Evolutionary conservation across 768 basidiomycete genomes (phyloP), one percentile per base, ranked within the genome.

Genomic region (Mrakia blollopis): DNA sequence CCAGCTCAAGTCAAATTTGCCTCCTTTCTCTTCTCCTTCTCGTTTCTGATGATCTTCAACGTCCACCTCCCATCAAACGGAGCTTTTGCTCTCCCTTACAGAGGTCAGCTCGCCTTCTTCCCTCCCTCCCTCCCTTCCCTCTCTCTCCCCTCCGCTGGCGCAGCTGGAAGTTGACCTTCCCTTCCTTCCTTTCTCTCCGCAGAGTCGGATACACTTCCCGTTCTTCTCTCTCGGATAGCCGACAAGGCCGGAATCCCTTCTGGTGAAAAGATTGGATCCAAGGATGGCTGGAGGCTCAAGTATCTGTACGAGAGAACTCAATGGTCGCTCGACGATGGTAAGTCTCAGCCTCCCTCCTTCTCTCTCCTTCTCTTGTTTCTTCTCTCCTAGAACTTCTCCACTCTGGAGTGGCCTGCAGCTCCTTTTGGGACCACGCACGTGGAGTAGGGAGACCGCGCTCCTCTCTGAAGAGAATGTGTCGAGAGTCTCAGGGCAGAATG

Each of bases 1-100:
- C 47, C 47, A n/a, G n/a, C n/a, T n/a, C n/a, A n/a, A n/a, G n/a
- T n/a, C n/a, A n/a, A n/a, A n/a, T 37, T n/a, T 76, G 79, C 80
- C 68, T 54, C 75, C 44, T 63, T 54, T n/a, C 41, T 57, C 32
- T 35, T 70, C 35, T 23, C 21, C 37, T 13, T 35, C 65, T 68
- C 65, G 1, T 11, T 7, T 52, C 35, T 13, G 21, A 76, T 61
- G 47, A 75, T 79, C 61, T 61, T 60, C 76, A 68, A 98, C 85
- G 87, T 98, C 81, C 98, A 98, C 85, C 87, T 98, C 69, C 93
- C 92, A 32, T 91, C 90, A 73, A 98, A 98, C 85, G 94, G 93
- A 73, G 94, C 95, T n/a, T 87, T 99, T 47, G 96, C 94, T 44
- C 90, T 95, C 72, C 94, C 96, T 52, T 98, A 94, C 85, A 93